phyloP scores from a whole-genome alignment of 176 grass and related monocot species.

The Rhynchospora tenuis region DNA sequence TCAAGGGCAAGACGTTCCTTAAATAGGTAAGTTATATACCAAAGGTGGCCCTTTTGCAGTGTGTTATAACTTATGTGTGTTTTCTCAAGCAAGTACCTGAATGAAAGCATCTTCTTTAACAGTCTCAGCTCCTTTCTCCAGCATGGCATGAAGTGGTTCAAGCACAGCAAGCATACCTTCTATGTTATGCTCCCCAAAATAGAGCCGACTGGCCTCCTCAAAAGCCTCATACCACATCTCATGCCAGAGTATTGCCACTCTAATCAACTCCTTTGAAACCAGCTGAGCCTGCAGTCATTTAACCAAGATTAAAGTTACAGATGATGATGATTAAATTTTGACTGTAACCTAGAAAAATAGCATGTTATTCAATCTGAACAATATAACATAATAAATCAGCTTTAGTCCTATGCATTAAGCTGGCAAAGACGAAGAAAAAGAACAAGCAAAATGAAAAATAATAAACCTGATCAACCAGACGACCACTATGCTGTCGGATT shows the following conservation, averaged over 20 bases:
- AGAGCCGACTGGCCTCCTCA: conserved; percentile 95
- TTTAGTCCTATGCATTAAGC: background rate
- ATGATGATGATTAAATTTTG: background rate
- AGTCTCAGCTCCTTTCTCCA: conserved; percentile 74
- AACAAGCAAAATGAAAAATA: background rate
- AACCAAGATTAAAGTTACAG: conserved; percentile 7
- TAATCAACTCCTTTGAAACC: conserved; percentile 94
- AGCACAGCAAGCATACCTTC: conserved; percentile 91
- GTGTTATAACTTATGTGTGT: background rate
- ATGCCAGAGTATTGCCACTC: conserved; percentile 98
- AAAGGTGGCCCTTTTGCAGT: background rate
- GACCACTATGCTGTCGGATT: conserved; percentile 90
- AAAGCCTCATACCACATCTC: conserved; percentile 99
- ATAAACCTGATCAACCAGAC: conserved; percentile 86
- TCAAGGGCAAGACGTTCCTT: background rate
- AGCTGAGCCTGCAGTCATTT: conserved; percentile 61
- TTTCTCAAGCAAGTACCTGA: conserved; percentile 52
- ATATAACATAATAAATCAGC: conserved; percentile 22
- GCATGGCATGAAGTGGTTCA: conserved; percentile 85
- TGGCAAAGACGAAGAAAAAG: background rate
- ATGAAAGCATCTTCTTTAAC: conserved; percentile 83
- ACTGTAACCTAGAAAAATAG: background rate
- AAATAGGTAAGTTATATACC: background rate
- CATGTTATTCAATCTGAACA: background rate
- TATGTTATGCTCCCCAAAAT: conserved; percentile 97